phyloP scores from a whole-genome alignment of 75 land plant genomes.

The Selaginella tamariscina region DNA sequence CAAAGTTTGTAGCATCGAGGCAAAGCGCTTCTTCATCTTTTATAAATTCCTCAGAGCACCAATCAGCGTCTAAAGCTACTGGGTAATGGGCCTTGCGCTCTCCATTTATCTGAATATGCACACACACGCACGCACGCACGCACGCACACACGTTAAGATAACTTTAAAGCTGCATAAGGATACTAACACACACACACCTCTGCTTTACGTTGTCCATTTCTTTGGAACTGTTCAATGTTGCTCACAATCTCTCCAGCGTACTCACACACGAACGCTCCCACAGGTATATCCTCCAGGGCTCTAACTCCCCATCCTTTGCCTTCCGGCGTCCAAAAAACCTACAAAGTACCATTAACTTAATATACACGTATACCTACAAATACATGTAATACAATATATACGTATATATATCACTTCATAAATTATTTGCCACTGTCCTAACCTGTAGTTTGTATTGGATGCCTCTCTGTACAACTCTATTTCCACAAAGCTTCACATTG shows the following conservation, averaged over 20 bases:
- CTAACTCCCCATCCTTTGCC: conserved; percentile 13
- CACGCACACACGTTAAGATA: background rate
- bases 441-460: conserved; percentile 7
- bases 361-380: too few relatives aligned
- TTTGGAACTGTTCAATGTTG: background rate
- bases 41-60: background rate
- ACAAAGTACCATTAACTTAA: background rate
- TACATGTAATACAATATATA: too few relatives aligned
- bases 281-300: background rate
- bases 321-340: background rate
- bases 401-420: too few relatives aligned
- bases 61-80: background rate
- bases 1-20: background rate
- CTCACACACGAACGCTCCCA: conserved; percentile 9
- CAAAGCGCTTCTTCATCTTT: background rate
- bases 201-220: background rate
- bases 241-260: conserved; percentile 7
- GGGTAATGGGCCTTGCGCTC: too few relatives aligned
- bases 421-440: too few relatives aligned
- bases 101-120: too few relatives aligned
- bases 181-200: background rate
- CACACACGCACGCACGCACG: conserved; percentile 10
- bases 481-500: conserved; percentile 4
- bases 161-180: background rate
- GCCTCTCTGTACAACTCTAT: conserved; percentile 2